phyloP scores from a whole-genome alignment of 495 filamentous ascomycete species.

The Arthonia radiata region DNA sequence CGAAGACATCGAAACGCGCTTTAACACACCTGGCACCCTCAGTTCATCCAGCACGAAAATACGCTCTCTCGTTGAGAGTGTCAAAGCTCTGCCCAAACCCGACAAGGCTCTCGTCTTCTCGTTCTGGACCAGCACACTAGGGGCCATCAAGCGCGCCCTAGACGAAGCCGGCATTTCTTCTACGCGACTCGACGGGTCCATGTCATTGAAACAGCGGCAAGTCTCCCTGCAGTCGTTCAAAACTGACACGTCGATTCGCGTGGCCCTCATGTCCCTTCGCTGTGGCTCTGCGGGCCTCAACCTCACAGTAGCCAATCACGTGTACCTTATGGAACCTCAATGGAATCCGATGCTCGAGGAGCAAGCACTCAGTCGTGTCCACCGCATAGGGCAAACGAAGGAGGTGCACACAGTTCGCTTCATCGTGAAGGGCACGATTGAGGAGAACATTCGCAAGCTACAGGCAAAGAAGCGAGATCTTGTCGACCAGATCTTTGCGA shows the following conservation, averaged over 20 bases:
- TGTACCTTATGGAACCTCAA: conserved; percentile 14
- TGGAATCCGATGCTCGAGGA: conserved; percentile 20
- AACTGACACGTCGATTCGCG: conserved; percentile 9
- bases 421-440: conserved; percentile 14
- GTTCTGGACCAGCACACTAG: conserved; percentile 20
- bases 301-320: conserved; percentile 15
- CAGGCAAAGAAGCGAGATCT: too few relatives aligned
- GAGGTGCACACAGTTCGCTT: conserved; percentile 17
- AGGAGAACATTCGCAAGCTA: conserved; percentile 13
- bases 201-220: conserved; percentile 14
- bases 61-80: too few relatives aligned
- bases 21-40: too few relatives aligned
- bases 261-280: conserved; percentile 16
- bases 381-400: conserved; percentile 15
- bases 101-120: conserved; percentile 24
- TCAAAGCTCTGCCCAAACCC: conserved; percentile 16
- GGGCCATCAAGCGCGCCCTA: conserved; percentile 15
- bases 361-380: conserved; percentile 16
- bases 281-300: conserved; percentile 19
- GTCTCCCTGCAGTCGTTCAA: conserved; percentile 12
- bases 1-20: too few relatives aligned
- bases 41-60: too few relatives aligned
- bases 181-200: conserved; percentile 20
- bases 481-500: too few relatives aligned
- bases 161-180: conserved; percentile 9